Base-by-base conservation (phyloP, 768 basidiomycete species). In the Calocybe gangraenosa region DNA sequence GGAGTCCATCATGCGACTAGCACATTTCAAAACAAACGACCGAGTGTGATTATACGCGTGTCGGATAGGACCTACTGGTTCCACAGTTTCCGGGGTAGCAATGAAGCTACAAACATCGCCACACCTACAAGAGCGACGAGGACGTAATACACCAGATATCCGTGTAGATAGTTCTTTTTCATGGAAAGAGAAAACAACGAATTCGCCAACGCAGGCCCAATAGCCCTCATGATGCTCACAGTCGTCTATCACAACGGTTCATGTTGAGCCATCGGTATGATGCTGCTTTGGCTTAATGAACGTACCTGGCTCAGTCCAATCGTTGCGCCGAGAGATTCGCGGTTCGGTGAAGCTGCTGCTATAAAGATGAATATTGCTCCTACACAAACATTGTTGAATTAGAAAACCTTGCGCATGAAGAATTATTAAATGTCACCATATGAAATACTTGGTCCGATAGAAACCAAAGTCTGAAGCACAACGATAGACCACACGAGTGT, bases 311-410 rank as follows among this genome's bases (percentile, higher is more conserved):
- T 53, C 22, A 58, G 36, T 1, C 86, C 86, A 52, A 87, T 87
- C n/a, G 81, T 84, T 3, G 82, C 76, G 8, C 86, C 86, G 7
- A 87, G 70, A 8, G 82, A 78, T 7, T 78, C 75, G 23, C 73
- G 72, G 42, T 84, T 84, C 4, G 87, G 85, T 0, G 86, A 68
- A 13, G 84, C 71, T 3, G 76, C 78, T 9, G 76, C 70, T 47
- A 89, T 81, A 51, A 78, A 84, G 40, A 88, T 84, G 62, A 85
- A 86, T 21, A 86, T 63, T 36, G 82, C 78, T 17, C 84, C 85
- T 86, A 42, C 13, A 33, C n/a, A 11, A 45, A 34, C 17, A 23
- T 17, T n/a, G 31, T 17, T n/a, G 15, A 23, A 2, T 21, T 19
- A 40, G 18, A 25, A 42, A 37, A 11, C 14, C 19, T 19, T n/a